These are phyloP conservation scores for Alternaria arbusti DNA, from an alignment of 2,329 filamentous ascomycete genomes.

Conservation along the genomic window DNA sequence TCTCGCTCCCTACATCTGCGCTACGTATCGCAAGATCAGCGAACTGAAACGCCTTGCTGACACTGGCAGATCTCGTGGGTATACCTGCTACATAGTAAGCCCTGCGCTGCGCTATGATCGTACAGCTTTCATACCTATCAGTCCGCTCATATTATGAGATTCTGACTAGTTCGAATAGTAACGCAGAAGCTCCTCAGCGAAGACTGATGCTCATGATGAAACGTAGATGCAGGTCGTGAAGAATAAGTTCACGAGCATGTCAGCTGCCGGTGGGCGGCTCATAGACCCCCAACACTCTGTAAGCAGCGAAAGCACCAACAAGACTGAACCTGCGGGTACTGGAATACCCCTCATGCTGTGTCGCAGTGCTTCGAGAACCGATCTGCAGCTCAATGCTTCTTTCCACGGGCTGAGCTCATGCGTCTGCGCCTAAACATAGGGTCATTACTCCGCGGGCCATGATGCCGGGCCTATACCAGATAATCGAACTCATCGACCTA, in stretches of 20 bases:
- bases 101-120: neutral
- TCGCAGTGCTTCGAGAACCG: neutral
- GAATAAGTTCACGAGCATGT: neutral
- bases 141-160: neutral
- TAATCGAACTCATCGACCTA: neutral
- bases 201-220: neutral
- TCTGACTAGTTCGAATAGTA: neutral
- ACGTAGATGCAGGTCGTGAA: neutral
- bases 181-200: neutral
- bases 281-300: constrained; percentile 2
- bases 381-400: neutral
- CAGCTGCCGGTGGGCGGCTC: neutral
- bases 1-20: constrained; percentile 30
- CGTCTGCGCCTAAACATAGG: neutral
- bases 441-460: neutral
- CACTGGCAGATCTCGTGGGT: constrained; percentile 11
- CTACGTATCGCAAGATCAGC: constrained; percentile 29
- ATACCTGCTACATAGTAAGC: neutral
- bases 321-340: neutral
- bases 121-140: neutral
- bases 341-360: neutral
- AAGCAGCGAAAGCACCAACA: neutral
- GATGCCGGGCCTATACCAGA: neutral
- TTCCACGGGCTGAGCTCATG: neutral
- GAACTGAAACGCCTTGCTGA: constrained; percentile 32